Evolutionary conservation across 179 eudicot genomes (phyloP), one percentile per base, ranked within the genome.

Genomic region (Beta corolliflora): DNA sequence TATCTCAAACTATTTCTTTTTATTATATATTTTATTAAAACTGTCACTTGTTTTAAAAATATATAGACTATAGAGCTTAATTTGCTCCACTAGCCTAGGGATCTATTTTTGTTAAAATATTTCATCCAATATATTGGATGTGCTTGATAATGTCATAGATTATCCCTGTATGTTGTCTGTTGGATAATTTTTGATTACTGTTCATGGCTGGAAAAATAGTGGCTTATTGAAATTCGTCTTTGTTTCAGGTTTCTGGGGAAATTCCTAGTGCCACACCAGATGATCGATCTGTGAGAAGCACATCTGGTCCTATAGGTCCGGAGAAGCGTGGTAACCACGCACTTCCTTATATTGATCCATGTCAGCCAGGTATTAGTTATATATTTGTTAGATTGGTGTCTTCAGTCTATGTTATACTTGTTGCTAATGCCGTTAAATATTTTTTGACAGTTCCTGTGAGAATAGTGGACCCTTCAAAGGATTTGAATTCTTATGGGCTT

Each of bases 241-340:
- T 61, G 76, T 84, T 75, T 74, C 91, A 95, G 99, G 89, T 91
- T 29, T 95, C 98, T 80, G 97, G 98, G 77, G 99, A 95, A 81
- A 90, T 95, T 69, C 94, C 97, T 5, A 89, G 83, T 81, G 88
- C 90, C 80, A 91, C 91, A 66, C 92, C 93, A n/a, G 98, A 95
- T 73, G 91, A 86, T 77, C 91, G 89, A n/a, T 94, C 97, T 78
- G 88, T 92, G 73, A 84, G 98, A 84, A 94, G 97, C 85, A 92
- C 94, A 77, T 95, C 99, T 18, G 98, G 99, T 81, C 99, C 99
- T 71, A 80, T 95, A 75, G 94, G 97, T 69, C 92, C 97, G 55
- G 99, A 95, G 83, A 93, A 87, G 84, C 93, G 92, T 80, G 88
- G 83, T 75, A 90, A 92, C 85, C 87, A 85, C 16, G 75, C 99